Evolutionary conservation across 805 yeast species (phyloP).

Genomic region (Candida sakaeoensis): DNA sequence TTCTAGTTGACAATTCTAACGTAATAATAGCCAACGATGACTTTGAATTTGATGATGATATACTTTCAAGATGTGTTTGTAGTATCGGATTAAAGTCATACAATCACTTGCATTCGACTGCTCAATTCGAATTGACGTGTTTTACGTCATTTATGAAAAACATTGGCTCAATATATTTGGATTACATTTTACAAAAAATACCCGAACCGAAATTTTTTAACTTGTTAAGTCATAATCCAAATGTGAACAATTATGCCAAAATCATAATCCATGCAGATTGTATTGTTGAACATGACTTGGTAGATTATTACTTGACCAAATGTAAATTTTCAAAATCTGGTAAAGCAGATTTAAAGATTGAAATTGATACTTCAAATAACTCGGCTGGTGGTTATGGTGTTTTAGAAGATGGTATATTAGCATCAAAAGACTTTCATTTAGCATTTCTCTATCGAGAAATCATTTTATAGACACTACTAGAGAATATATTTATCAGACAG

Average conservation of each 20-base stretch:
- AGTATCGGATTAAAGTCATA: conserved; percentile 21
- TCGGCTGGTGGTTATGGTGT: conserved; percentile 10
- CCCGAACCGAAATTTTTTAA: conserved; percentile 10
- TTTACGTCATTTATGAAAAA: conserved; percentile 48
- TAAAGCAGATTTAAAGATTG: conserved; percentile 15
- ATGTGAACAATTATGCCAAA: conserved; percentile 6
- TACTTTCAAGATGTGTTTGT: conserved; percentile 22
- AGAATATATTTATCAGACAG: neutral
- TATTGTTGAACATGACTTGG: conserved; percentile 48
- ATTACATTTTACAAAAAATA: conserved; percentile 19
- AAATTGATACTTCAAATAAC: conserved; percentile 16
- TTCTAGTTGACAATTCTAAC: conserved; percentile 10
- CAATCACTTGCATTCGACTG: conserved; percentile 5
- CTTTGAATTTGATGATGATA: conserved; percentile 15
- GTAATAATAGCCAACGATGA: conserved; percentile 17
- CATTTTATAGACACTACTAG: conserved; percentile 1
- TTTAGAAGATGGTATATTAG: conserved; percentile 38
- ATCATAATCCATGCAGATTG: conserved; percentile 36
- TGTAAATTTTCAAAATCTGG: conserved; percentile 34
- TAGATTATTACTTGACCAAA: conserved; percentile 37
- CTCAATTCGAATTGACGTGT: conserved; percentile 45
- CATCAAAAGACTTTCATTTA: conserved; percentile 38
- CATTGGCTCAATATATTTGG: conserved; percentile 28
- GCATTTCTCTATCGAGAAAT: conserved; percentile 30
- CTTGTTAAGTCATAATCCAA: conserved; percentile 4